A percentile compares a stretch with the other conserved stretches of the same genome.
Conservation (phyloP, 140 eudicot species). For the Senecio squalidus region DNA sequence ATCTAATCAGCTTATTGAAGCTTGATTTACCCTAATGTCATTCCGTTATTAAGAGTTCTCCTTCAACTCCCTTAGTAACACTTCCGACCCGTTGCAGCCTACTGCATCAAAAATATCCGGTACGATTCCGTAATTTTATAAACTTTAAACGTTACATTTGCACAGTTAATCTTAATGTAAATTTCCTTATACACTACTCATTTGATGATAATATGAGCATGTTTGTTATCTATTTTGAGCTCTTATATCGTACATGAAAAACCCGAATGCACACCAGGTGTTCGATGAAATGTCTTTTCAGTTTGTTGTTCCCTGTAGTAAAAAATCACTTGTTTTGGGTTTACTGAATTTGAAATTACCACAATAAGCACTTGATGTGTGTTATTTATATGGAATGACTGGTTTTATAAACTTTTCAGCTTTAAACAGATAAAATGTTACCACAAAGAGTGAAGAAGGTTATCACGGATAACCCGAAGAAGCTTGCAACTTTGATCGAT, state of each 20-base stretch:
- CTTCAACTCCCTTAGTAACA: too few relatives aligned
- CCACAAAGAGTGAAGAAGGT: conserved; percentile 75
- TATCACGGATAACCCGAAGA: conserved; percentile 71
- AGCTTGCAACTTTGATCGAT: conserved; percentile 83
- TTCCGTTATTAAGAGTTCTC: too few relatives aligned
- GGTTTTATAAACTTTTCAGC: neutral
- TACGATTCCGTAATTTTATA: conserved; percentile 16
- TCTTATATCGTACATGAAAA: neutral
- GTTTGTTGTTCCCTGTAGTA: too few relatives aligned
- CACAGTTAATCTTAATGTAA: neutral
- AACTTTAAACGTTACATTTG: too few relatives aligned
- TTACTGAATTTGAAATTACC: conserved; percentile 1
- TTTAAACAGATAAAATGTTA: conserved; percentile 42
- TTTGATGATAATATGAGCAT: conserved; percentile 7
- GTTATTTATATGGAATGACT: neutral
- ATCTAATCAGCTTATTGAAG: too few relatives aligned
- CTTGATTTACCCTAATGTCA: too few relatives aligned
- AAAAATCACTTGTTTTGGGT: neutral
- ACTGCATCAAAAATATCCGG: conserved; percentile 24
- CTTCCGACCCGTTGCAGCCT: too few relatives aligned
- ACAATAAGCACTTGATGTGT: neutral
- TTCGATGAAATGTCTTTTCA: conserved; percentile 45
- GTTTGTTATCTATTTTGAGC: neutral
- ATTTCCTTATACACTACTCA: neutral
- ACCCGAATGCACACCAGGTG: conserved; percentile 26